Percentiles rank a stretch among this genome's conserved stretches.
These are phyloP conservation scores for Citrullus colocynthis DNA, from an alignment of 306 rosid species.

Conservation along the genomic window DNA sequence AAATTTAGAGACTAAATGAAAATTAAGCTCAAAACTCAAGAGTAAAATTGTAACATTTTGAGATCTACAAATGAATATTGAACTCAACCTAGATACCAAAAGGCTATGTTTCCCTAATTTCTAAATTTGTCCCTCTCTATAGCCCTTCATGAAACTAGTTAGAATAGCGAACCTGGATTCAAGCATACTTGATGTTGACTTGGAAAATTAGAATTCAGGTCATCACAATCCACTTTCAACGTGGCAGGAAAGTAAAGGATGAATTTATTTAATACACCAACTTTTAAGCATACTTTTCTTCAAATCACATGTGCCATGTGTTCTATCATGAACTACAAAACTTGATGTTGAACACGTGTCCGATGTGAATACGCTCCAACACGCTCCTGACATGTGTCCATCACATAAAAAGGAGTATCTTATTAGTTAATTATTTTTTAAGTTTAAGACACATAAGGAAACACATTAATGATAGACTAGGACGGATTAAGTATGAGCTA, in stretches of 20 bases:
- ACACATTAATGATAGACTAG: background rate
- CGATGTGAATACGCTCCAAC: background rate
- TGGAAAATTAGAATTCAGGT: background rate
- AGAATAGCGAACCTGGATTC: background rate
- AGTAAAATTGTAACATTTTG: too few relatives aligned
- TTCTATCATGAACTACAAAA: background rate
- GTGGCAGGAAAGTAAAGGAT: background rate
- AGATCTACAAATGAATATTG: too few relatives aligned
- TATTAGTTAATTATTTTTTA: background rate
- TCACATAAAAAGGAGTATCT: background rate
- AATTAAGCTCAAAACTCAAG: too few relatives aligned
- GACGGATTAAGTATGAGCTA: background rate
- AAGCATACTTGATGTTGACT: background rate
- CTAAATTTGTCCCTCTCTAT: too few relatives aligned
- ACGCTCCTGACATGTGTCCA: background rate
- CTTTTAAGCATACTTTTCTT: background rate
- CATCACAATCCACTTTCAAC: background rate
- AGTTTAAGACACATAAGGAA: too few relatives aligned
- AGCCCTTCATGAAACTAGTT: too few relatives aligned
- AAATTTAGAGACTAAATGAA: too few relatives aligned
- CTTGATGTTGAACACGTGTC: background rate
- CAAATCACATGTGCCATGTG: background rate
- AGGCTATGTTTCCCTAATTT: too few relatives aligned
- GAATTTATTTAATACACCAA: background rate
- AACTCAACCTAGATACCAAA: too few relatives aligned